A percentile compares a stretch with the other conserved stretches of the same genome.
Conservation (phyloP, 495 filamentous ascomycete genomes). For the Aspergillus carlsbadensis region DNA sequence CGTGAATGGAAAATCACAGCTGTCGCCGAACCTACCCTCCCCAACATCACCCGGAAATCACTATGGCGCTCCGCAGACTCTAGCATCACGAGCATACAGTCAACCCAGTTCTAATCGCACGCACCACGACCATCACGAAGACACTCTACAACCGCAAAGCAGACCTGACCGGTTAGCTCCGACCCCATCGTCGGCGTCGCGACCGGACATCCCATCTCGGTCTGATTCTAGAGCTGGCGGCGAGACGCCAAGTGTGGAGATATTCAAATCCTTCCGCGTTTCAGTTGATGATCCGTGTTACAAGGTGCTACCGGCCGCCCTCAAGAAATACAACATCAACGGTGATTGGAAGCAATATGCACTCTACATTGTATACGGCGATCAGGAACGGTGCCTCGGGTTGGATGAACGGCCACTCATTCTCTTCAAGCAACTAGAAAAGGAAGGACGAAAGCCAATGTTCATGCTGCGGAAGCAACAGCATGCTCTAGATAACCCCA, state of each 20-base stretch:
- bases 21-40: slow-evolving; percentile 72
- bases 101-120: slow-evolving; percentile 37
- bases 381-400: slow-evolving; percentile 91
- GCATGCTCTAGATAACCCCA: slow-evolving; percentile 27
- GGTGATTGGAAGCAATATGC: slow-evolving; percentile 96
- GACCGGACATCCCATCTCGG: slow-evolving; percentile 40
- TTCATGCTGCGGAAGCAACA: slow-evolving; percentile 85
- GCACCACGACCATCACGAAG: slow-evolving; percentile 46
- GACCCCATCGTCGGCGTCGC: slow-evolving; percentile 38
- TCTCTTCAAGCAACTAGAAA: slow-evolving; percentile 94
- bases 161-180: slow-evolving; percentile 39
- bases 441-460: slow-evolving; percentile 97
- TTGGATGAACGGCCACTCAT: slow-evolving; percentile 91
- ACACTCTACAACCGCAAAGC: slow-evolving; percentile 28
- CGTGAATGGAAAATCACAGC: slow-evolving; percentile 67
- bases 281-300: slow-evolving; percentile 97
- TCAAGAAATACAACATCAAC: slow-evolving; percentile 98
- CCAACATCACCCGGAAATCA: slow-evolving; percentile 72
- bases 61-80: slow-evolving; percentile 46
- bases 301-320: slow-evolving; percentile 91
- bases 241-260: slow-evolving; percentile 67
- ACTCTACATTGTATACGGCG: slow-evolving; percentile 95
- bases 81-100: slow-evolving; percentile 49
- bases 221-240: slow-evolving; percentile 53
- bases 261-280: slow-evolving; percentile 97